Percentiles rank a stretch among this genome's conserved stretches.
Conservation (phyloP, 345 rosid genomes). For the Gossypium turneri region DNA sequence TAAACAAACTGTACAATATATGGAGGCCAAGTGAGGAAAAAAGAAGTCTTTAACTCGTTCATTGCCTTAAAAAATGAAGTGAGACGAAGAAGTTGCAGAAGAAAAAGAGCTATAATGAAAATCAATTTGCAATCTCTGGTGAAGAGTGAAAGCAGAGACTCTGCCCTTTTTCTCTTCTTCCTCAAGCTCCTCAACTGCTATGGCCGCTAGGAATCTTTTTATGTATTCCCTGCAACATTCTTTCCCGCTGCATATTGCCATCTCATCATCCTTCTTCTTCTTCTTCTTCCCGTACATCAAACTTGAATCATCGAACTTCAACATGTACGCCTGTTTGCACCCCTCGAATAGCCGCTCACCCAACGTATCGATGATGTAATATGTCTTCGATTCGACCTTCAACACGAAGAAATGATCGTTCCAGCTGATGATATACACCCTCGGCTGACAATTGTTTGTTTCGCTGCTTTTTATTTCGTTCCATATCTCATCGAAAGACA, state of each 20-base stretch:
- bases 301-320: conserved; percentile 17
- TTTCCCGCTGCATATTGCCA: conserved; percentile 43
- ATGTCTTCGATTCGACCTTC: not conserved
- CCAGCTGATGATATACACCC: conserved; percentile 13
- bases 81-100: conserved; percentile 12
- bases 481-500: conserved; percentile 14
- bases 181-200: conserved; percentile 47
- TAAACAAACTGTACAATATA: not conserved
- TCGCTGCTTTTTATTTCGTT: not conserved
- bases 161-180: conserved; percentile 43
- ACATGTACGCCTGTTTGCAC: conserved; percentile 14
- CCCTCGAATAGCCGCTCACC: conserved; percentile 19
- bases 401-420: conserved; percentile 19
- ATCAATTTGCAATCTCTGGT: conserved; percentile 62
- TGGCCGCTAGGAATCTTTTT: conserved; percentile 61
- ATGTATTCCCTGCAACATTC: conserved; percentile 60
- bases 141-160: conserved; percentile 28
- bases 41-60: not conserved
- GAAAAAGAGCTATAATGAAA: conserved; percentile 24
- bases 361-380: conserved; percentile 9
- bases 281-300: not conserved
- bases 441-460: not conserved
- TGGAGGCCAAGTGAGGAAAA: not conserved
- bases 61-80: not conserved
- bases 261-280: conserved; percentile 19